Conservation (phyloP, 2,329 filamentous ascomycete genomes). For the Drechslera avenae region DNA sequence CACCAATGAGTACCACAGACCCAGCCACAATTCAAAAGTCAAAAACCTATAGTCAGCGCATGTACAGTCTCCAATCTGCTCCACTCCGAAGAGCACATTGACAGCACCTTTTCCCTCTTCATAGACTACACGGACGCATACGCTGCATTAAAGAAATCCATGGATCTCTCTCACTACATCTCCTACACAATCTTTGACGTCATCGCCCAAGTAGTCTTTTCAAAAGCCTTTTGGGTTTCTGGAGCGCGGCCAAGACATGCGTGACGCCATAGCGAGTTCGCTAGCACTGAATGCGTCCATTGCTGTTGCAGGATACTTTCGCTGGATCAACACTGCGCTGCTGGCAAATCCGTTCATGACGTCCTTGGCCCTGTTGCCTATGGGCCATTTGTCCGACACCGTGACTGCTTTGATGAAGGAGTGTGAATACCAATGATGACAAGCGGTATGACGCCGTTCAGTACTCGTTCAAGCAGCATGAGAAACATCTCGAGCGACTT, state of each 20-base stretch:
- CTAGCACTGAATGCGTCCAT: constrained; percentile 2
- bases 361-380: constrained; percentile 43
- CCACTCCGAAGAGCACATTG: constrained; percentile 28
- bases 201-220: constrained; percentile 46
- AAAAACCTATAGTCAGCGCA: constrained; percentile 17
- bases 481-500: constrained; percentile 43
- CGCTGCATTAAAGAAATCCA: background rate
- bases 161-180: constrained; percentile 45
- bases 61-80: constrained; percentile 39
- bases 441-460: constrained; percentile 46
- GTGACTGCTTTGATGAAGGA: constrained; percentile 38
- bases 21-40: constrained; percentile 34
- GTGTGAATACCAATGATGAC: constrained; percentile 41
- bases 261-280: constrained; percentile 43
- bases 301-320: constrained; percentile 17
- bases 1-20: constrained; percentile 49
- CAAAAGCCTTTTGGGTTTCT: constrained; percentile 37
- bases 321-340: constrained; percentile 20
- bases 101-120: constrained; percentile 18
- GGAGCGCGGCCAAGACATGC: constrained; percentile 41
- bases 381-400: constrained; percentile 49
- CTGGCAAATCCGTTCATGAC: constrained; percentile 48
- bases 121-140: constrained; percentile 1
- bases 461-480: constrained; percentile 43
- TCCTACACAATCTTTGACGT: constrained; percentile 51